These are phyloP conservation scores for Coemansia sp. DNA, from an alignment of 192 early-diverging fungal species.

Conservation along the genomic window DNA sequence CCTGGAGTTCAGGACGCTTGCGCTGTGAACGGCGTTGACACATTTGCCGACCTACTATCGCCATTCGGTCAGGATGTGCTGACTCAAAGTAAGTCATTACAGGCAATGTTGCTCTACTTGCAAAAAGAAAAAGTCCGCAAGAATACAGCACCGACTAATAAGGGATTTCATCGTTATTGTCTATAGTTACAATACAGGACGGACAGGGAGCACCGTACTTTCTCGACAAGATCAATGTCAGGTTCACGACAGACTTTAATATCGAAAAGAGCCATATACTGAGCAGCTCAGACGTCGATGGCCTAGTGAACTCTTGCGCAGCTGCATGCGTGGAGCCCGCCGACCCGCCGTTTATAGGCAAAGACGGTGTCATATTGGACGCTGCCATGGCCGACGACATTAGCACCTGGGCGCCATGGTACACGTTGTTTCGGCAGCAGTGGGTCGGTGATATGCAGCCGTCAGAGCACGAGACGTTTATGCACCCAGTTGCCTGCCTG, in stretches of 20 bases:
- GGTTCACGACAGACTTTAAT: constrained; percentile 41
- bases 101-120: background rate
- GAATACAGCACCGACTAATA: constrained; percentile 1
- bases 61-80: constrained; percentile 57
- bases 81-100: constrained; percentile 42
- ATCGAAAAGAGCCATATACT: constrained; percentile 21
- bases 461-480: constrained; percentile 92
- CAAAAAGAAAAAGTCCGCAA: background rate
- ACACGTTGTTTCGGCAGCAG: constrained; percentile 69
- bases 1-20: constrained; percentile 31
- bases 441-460: constrained; percentile 61
- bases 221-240: constrained; percentile 50
- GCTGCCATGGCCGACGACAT: constrained; percentile 25
- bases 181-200: constrained; percentile 56
- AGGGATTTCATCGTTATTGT: background rate
- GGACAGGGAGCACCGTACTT: constrained; percentile 56
- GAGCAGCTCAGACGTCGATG: constrained; percentile 30
- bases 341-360: constrained; percentile 24
- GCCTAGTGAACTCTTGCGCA: constrained; percentile 15
- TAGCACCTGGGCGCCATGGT: constrained; percentile 76
- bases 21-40: constrained; percentile 32
- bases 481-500: constrained; percentile 90
- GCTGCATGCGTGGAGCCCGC: background rate
- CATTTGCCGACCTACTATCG: constrained; percentile 51
- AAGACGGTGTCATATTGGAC: constrained; percentile 17